Evolutionary conservation across 805 yeast genomes (phyloP).

Genomic region (Cyberlindnera xylosilytica): DNA sequence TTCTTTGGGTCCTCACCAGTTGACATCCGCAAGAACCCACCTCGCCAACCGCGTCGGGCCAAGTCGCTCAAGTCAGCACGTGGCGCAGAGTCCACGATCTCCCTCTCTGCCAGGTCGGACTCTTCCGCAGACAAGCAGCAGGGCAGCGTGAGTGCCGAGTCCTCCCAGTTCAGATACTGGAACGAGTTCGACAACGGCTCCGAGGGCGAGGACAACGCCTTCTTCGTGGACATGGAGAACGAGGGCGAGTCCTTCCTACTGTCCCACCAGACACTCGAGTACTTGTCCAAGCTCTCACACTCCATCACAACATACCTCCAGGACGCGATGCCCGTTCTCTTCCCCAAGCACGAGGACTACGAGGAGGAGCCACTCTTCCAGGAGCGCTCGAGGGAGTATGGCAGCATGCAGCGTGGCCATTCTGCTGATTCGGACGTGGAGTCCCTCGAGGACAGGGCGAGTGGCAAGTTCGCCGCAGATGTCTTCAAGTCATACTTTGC

Average conservation of each 20-base stretch:
- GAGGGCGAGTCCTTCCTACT: conserved; percentile 29
- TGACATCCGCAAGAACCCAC: conserved; percentile 49
- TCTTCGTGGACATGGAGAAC: conserved; percentile 32
- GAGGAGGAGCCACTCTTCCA: neutral
- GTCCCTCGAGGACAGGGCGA: conserved; percentile 8
- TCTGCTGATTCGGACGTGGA: conserved; percentile 14
- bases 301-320: conserved; percentile 14
- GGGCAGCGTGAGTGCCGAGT: conserved; percentile 14
- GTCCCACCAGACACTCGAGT: conserved; percentile 27
- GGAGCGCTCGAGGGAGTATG: neutral
- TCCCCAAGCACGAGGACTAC: conserved; percentile 1
- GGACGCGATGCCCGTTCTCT: conserved; percentile 20
- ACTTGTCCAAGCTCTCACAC: conserved; percentile 23
- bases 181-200: conserved; percentile 65
- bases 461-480: conserved; percentile 34
- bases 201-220: conserved; percentile 44
- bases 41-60: conserved; percentile 13
- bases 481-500: conserved; percentile 43
- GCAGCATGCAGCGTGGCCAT: neutral
- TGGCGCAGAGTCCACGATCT: conserved; percentile 1
- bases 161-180: conserved; percentile 47
- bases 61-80: neutral
- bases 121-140: conserved; percentile 3
- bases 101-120: conserved; percentile 9
- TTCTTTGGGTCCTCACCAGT: conserved; percentile 27